These are phyloP conservation scores for Mayamaea pseudoterrestris DNA, from an alignment of 108 stramenopile genomes.

Conservation along the genomic window DNA sequence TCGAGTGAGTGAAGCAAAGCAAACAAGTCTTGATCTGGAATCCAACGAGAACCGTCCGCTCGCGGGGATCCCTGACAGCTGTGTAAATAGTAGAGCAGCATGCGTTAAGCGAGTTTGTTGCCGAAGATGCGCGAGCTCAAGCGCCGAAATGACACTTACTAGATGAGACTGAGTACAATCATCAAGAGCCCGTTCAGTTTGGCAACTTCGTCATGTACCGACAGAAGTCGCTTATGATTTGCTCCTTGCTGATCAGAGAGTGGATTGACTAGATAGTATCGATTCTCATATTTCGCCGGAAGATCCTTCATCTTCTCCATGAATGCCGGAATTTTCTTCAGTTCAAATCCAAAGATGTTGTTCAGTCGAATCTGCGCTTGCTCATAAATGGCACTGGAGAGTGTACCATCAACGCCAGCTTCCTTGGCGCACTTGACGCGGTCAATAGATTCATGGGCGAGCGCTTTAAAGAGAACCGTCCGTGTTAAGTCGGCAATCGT, in stretches of 20 bases:
- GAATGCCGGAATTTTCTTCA: constrained; percentile 31
- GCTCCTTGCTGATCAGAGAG: constrained; percentile 44
- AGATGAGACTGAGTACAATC: constrained; percentile 54
- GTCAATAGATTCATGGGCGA: constrained; percentile 68
- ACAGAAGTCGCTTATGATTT: constrained; percentile 52
- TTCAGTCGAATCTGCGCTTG: constrained; percentile 44
- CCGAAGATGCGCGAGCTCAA: no score
- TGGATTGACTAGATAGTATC: constrained; percentile 56
- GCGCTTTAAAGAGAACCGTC: constrained; percentile 58
- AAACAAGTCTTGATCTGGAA: constrained; percentile 59
- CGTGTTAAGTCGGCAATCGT: constrained; percentile 39
- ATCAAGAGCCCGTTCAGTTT: constrained; percentile 64
- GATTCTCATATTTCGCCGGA: constrained; percentile 50
- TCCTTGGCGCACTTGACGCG: constrained; percentile 50
- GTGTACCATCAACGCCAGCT: constrained; percentile 33
- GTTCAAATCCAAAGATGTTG: constrained; percentile 69
- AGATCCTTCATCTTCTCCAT: constrained; percentile 43
- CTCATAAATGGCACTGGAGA: constrained; percentile 35
- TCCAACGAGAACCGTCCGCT: constrained; percentile 30
- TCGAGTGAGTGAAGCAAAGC: constrained; percentile 57
- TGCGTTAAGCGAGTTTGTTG: no score
- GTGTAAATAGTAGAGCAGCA: no score
- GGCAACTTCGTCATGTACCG: constrained; percentile 25
- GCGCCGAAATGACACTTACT: no score
- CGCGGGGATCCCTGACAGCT: no score